Conservation (phyloP, 2,329 filamentous ascomycete species). For the Pseudogymnoascus sp. region DNA sequence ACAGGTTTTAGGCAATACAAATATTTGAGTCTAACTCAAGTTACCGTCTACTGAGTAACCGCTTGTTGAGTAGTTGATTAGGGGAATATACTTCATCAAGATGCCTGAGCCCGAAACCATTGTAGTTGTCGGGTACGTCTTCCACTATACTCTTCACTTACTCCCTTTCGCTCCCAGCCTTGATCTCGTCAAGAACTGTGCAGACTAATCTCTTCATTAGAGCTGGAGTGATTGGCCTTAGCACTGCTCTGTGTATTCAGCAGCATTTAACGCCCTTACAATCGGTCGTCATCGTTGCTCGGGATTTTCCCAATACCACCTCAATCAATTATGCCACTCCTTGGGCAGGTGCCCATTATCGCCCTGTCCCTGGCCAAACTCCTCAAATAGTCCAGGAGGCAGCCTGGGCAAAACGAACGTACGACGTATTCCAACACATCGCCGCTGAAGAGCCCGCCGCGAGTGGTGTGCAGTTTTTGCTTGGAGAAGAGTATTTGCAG, state of each 20-base stretch:
- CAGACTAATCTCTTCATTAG: constrained; percentile 18
- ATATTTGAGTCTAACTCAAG: background rate
- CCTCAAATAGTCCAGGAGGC: constrained; percentile 30
- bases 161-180: background rate
- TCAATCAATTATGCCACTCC: constrained; percentile 37
- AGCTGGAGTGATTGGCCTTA: constrained; percentile 33
- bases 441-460: constrained; percentile 28
- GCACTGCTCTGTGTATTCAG: constrained; percentile 30
- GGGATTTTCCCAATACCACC: constrained; percentile 31
- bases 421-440: constrained; percentile 29
- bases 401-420: constrained; percentile 31
- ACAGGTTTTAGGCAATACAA: background rate
- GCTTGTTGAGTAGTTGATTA: background rate
- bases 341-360: constrained; percentile 39
- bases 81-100: background rate
- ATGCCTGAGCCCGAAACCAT: background rate
- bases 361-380: constrained; percentile 33
- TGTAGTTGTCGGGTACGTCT: background rate
- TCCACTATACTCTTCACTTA: background rate
- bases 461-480: constrained; percentile 29
- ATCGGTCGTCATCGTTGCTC: constrained; percentile 28
- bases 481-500: constrained; percentile 35
- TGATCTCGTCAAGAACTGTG: background rate
- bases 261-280: constrained; percentile 17
- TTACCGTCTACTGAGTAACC: background rate